Evolutionary conservation across 495 filamentous ascomycete species (phyloP).

Genomic region (Parathielavia appendiculata): DNA sequence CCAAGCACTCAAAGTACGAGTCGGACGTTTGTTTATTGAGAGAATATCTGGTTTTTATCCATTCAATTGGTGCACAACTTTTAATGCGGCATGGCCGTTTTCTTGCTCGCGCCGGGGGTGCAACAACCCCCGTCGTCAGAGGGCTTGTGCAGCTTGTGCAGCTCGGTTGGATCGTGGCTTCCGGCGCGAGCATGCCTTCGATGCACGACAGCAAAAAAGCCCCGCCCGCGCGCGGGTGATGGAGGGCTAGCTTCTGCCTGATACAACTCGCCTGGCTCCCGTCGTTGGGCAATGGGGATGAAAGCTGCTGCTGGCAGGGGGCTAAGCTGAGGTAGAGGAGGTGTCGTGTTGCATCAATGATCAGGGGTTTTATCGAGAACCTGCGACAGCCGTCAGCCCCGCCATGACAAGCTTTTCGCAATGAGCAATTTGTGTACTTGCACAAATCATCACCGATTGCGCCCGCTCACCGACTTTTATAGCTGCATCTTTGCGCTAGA

Average conservation of each 20-base stretch:
- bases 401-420: background rate
- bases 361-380: constrained; percentile 16
- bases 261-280: background rate
- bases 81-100: background rate
- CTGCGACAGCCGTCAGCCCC: too few species aligned
- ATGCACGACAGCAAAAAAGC: constrained; percentile 23
- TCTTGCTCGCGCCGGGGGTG: background rate
- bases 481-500: constrained; percentile 16
- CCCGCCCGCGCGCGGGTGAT: constrained; percentile 14
- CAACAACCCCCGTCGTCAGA: constrained; percentile 11
- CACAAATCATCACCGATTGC: constrained; percentile 15
- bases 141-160: background rate
- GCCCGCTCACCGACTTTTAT: constrained; percentile 24
- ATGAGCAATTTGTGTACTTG: constrained; percentile 6
- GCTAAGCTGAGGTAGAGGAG: background rate
- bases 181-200: constrained; percentile 7
- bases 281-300: constrained; percentile 2
- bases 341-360: constrained; percentile 14
- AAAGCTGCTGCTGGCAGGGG: constrained; percentile 5
- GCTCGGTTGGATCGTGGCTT: constrained; percentile 24
- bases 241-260: constrained; percentile 7
- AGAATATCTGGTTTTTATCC: too few species aligned
- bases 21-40: too few species aligned
- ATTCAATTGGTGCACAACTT: too few species aligned
- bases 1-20: too few species aligned